A percentile compares a stretch with the other conserved stretches of the same genome.
Conservation (phyloP, 345 rosid species). For the Gossypium stocksii region DNA sequence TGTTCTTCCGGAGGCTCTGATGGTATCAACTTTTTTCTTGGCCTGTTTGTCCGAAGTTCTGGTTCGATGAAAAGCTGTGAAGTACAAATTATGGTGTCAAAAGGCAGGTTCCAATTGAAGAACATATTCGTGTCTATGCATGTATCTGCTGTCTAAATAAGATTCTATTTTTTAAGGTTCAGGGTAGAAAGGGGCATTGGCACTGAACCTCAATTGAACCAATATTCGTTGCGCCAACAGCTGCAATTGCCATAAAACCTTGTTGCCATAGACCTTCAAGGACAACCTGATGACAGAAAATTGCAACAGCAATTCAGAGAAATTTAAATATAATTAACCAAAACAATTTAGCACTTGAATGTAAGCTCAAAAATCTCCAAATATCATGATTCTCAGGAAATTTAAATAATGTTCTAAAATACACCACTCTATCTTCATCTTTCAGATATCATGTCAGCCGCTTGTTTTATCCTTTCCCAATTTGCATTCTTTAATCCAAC, state of each 20-base stretch:
- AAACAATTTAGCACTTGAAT: neutral
- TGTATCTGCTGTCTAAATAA: neutral
- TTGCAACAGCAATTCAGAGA: neutral
- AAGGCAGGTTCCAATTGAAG: neutral
- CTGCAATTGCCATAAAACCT: slow-evolving; percentile 91
- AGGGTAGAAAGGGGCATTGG: neutral
- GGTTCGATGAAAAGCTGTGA: slow-evolving; percentile 86
- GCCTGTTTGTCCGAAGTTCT: slow-evolving; percentile 73
- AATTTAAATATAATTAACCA: neutral
- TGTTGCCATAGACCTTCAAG: slow-evolving; percentile 89
- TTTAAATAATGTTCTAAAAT: neutral
- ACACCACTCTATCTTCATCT: neutral
- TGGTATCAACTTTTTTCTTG: slow-evolving; percentile 54
- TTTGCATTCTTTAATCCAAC: neutral
- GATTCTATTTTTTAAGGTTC: neutral
- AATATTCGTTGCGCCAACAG: slow-evolving; percentile 89
- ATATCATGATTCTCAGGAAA: neutral
- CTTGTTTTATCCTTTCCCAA: neutral
- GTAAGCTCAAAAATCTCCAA: neutral
- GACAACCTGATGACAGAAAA: slow-evolving; percentile 56
- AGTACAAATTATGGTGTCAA: slow-evolving; percentile 10
- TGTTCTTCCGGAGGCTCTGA: slow-evolving; percentile 67
- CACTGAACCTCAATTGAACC: slow-evolving; percentile 84
- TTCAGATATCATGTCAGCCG: neutral
- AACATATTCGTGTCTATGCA: neutral